Conservation (phyloP, 2,329 filamentous ascomycete genomes). For the Graphilbum sp. region DNA sequence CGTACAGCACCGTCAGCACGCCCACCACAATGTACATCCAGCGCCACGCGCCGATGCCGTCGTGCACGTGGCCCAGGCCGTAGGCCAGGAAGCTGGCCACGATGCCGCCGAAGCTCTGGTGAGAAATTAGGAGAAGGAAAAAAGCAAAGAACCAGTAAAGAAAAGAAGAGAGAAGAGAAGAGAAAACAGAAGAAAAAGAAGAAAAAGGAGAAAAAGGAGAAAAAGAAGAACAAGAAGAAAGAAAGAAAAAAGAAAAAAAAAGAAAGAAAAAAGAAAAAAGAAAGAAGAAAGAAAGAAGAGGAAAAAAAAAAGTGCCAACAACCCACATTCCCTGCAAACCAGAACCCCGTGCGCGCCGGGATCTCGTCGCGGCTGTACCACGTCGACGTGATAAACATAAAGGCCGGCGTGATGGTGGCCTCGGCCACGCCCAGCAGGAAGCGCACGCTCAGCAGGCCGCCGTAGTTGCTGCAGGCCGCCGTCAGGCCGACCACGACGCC, state of each 20-base stretch:
- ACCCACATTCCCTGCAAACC: slow-evolving; percentile 38
- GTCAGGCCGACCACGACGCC: slow-evolving; percentile 4
- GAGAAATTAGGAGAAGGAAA: background rate
- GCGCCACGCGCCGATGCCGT: slow-evolving; percentile 19
- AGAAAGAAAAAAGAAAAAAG: too few species aligned
- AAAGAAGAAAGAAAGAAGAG: too few species aligned
- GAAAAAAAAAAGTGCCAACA: too few species aligned
- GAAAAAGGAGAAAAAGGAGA: too few species aligned
- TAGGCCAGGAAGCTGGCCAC: slow-evolving; percentile 34
- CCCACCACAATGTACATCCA: slow-evolving; percentile 14
- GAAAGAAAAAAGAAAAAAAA: too few species aligned
- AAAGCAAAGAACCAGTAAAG: too few species aligned
- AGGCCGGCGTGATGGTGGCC: slow-evolving; percentile 35
- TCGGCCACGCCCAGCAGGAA: slow-evolving; percentile 39
- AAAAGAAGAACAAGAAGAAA: too few species aligned
- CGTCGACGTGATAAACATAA: slow-evolving; percentile 34
- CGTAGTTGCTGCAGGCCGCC: slow-evolving; percentile 10
- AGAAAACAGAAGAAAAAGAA: too few species aligned
- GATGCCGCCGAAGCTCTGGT: slow-evolving; percentile 22
- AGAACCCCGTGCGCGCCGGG: slow-evolving; percentile 35
- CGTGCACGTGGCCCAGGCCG: slow-evolving; percentile 35
- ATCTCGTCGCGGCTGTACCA: slow-evolving; percentile 43
- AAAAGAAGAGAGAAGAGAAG: too few species aligned
- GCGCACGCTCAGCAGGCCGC: slow-evolving; percentile 30
- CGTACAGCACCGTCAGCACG: slow-evolving; percentile 21